A percentile compares a stretch with the other conserved stretches of the same genome.
phyloP scores from a whole-genome alignment of 1,139 yeast species.

The Magnusiomyces suaveolens region DNA sequence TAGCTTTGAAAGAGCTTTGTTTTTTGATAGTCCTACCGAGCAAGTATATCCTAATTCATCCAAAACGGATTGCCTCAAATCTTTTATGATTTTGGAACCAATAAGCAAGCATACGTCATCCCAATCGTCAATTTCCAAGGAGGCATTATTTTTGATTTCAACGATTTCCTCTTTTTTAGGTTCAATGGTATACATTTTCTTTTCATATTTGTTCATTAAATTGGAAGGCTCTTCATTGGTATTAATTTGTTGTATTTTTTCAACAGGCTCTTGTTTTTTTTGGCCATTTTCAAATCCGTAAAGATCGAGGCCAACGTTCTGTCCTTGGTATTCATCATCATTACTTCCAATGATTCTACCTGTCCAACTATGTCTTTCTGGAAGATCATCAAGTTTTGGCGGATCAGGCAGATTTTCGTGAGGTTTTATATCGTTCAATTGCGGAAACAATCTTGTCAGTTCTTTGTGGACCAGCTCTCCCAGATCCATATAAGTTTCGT shows the following conservation, averaged over 20 bases:
- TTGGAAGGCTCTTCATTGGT: not conserved
- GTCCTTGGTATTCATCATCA: slow-evolving; percentile 21
- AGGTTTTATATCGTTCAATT: slow-evolving; percentile 26
- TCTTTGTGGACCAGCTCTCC: slow-evolving; percentile 44
- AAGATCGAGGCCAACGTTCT: slow-evolving; percentile 16
- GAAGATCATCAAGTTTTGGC: slow-evolving; percentile 32
- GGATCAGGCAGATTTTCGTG: slow-evolving; percentile 37
- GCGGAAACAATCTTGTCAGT: slow-evolving; percentile 33
- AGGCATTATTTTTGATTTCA: slow-evolving; percentile 3
- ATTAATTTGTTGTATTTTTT: too few relatives aligned
- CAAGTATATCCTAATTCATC: slow-evolving; percentile 67
- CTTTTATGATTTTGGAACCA: slow-evolving; percentile 51
- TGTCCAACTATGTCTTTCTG: slow-evolving; percentile 26
- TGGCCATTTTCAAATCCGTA: slow-evolving; percentile 5
- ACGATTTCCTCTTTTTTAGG: slow-evolving; percentile 12
- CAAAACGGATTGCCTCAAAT: slow-evolving; percentile 46
- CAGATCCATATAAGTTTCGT: slow-evolving; percentile 80
- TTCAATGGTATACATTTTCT: slow-evolving; percentile 9
- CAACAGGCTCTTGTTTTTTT: not conserved
- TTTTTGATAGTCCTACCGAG: slow-evolving; percentile 77
- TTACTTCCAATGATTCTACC: slow-evolving; percentile 21
- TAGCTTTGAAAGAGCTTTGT: slow-evolving; percentile 72
- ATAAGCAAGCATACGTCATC: slow-evolving; percentile 65
- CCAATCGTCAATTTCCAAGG: slow-evolving; percentile 50
- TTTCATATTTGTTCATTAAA: slow-evolving; percentile 7